Base-by-base conservation (phyloP, 2,329 filamentous ascomycete species). In the Aureobasidium sp. region DNA sequence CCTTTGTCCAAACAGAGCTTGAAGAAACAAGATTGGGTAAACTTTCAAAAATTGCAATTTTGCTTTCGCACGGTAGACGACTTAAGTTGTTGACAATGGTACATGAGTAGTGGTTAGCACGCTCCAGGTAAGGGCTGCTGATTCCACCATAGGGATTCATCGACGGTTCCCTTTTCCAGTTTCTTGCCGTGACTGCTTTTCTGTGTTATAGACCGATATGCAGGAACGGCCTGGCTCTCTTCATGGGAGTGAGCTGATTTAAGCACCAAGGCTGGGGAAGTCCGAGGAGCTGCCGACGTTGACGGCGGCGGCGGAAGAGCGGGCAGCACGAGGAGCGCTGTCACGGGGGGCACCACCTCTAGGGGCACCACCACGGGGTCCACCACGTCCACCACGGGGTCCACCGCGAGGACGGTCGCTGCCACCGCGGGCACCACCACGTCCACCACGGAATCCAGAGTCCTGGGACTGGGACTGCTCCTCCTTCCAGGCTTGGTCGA, bases 401-500 rank as follows among this genome's bases (percentile, higher is more conserved):
- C 64, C 66, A 62, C 65, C 64, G 53, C 65, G 62, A 14, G 69
- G 64, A 50, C 65, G 65, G 59, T 74, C 76, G 21, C 21, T 21
- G 50, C 78, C 78, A 65, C 80, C 77, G 55, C 71, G 68, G 21
- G 21, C 21, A 50, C 69, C 71, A 67, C 82, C 80, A 64, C 79
- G 79, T 62, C 81, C 77, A 63, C 81, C 77, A 51, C 77, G 73
- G 64, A 78, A 79, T 60, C 81, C 77, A 68, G 77, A 76, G 62
- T 77, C 74, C 69, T 81, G 80, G 10, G 42, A 36, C 32, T 47
- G 44, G 21, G 58, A 50, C 68, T 83, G 81, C 67, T 80, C 79
- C 66, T 78, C 77, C 63, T 71, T 71, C 66, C 74, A 89, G 85
- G 79, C 73, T 64, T 91, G 85, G 77, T 96, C 92, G 67, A 97